Base-by-base conservation (phyloP, 768 basidiomycete species). In the Boletus subparvulus region DNA sequence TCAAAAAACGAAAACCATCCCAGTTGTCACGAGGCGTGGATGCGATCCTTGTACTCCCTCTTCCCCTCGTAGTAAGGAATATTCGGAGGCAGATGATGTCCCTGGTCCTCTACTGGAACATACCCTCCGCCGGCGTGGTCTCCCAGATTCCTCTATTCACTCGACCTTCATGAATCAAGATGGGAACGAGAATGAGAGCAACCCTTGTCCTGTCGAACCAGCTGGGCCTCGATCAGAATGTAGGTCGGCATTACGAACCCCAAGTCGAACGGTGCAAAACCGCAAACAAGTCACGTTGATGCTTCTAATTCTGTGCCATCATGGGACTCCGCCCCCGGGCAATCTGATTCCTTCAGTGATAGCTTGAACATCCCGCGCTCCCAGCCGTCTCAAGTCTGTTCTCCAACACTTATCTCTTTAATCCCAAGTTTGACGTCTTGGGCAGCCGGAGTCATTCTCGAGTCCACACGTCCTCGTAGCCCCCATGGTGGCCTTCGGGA, bases 131-230 rank as follows among this genome's bases (percentile, higher is more conserved):
- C 81, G 88, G 30, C 82, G 95, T 52, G 93, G 94, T 3, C 72
- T 97, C 48, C 93, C 91, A 2, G 96, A 98, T 69, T 95, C 94
- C 1, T 95, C 92, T 3, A 94, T 98, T 57, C 90, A 86, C 59
- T 88, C 92, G 5, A 92, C 92, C 0, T 96, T 90, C 73, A 75
- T 85, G 57, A 78, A 74, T 52, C 82, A 88, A 47, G 76, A 70
- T 6, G 77, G 77, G n/a, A 73, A 75, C 32, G 24, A 51, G 56
- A 49, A 47, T 32, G 46, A 56, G 37, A 46, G 8, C 13, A 6
- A 5, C 32, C 1, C 17, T 40, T 36, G 44, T 42, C 45, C 52
- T 43, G 41, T 17, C 40, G 59, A 48, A 39, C 48, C 43, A 36
- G 28, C 24, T 43, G 67, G 64, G 32, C 65, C 68, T 24, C 76